Conservation (phyloP, 1,284 basidiomycete genomes). For the Dichomitus squalens region DNA sequence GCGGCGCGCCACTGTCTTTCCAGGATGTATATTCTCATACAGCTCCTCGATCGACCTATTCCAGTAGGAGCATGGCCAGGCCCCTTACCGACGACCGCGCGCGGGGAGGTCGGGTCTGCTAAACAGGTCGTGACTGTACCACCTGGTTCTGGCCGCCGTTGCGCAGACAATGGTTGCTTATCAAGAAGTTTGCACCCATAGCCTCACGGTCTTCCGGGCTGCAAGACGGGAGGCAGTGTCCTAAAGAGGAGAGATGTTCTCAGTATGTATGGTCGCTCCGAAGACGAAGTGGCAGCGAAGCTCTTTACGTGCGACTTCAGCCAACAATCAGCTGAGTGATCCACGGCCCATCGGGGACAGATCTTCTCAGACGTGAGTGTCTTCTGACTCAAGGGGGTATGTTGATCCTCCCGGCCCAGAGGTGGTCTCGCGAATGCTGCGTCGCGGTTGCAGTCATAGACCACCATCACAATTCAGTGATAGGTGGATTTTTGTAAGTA, state of each 20-base stretch:
- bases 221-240: neutral
- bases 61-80: neutral
- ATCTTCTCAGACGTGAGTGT: slow-evolving; percentile 13
- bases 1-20: slow-evolving; percentile 11
- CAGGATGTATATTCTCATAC: slow-evolving; percentile 20
- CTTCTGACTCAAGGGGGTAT: neutral
- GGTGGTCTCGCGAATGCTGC: neutral
- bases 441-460: neutral
- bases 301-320: neutral
- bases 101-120: neutral
- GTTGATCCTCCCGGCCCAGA: too few relatives aligned
- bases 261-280: neutral
- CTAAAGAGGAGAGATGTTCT: slow-evolving; percentile 13
- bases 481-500: too few relatives aligned
- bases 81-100: neutral
- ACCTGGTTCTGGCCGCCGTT: neutral
- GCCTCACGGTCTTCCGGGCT: neutral
- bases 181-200: neutral
- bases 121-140: neutral
- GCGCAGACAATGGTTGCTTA: neutral
- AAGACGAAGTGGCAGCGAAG: neutral
- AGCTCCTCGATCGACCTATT: neutral
- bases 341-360: slow-evolving; percentile 3
- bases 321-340: slow-evolving; percentile 17
- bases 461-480: too few relatives aligned